A percentile compares a stretch with the other conserved stretches of the same genome.
phyloP scores from a whole-genome alignment of 352 stramenopile species.

The Elongisporangium senticosum region DNA sequence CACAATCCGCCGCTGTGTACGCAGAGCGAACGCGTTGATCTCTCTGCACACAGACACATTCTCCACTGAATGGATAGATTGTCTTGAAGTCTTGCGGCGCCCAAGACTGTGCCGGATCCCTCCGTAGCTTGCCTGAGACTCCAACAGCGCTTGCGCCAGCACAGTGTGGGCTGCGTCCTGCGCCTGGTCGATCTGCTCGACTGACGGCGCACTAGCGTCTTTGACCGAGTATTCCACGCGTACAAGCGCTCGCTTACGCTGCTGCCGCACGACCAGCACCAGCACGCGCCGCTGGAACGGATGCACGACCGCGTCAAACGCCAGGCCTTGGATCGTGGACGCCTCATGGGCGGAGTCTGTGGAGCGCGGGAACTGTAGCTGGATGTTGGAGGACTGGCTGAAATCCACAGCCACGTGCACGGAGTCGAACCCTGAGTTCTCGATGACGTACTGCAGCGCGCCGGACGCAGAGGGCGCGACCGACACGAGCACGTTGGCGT shows the following conservation, averaged over 20 bases:
- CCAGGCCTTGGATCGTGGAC: not conserved
- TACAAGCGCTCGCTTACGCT: slow-evolving; percentile 30
- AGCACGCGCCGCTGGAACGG: slow-evolving; percentile 32
- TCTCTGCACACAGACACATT: not conserved
- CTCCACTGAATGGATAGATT: not conserved
- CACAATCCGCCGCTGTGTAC: not conserved
- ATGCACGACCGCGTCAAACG: slow-evolving; percentile 20
- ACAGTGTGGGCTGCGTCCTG: not conserved
- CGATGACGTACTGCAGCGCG: slow-evolving; percentile 37
- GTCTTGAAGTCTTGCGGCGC: not conserved
- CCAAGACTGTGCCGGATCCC: not conserved
- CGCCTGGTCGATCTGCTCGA: not conserved
- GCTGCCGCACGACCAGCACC: slow-evolving; percentile 21
- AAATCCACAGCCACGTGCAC: slow-evolving; percentile 46
- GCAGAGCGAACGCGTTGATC: not conserved
- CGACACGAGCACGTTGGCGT: not conserved
- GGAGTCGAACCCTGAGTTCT: slow-evolving; percentile 28
- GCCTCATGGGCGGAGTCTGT: slow-evolving; percentile 1
- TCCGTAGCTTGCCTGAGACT: not conserved
- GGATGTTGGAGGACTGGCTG: slow-evolving; percentile 26
- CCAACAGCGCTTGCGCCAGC: not conserved
- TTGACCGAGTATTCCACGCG: slow-evolving; percentile 26
- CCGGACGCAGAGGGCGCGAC: not conserved
- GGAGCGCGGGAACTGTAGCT: slow-evolving; percentile 14
- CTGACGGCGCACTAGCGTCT: not conserved